Evolutionary conservation across 305 asterid species (phyloP).

Genomic region (Nicotiana rustica): DNA sequence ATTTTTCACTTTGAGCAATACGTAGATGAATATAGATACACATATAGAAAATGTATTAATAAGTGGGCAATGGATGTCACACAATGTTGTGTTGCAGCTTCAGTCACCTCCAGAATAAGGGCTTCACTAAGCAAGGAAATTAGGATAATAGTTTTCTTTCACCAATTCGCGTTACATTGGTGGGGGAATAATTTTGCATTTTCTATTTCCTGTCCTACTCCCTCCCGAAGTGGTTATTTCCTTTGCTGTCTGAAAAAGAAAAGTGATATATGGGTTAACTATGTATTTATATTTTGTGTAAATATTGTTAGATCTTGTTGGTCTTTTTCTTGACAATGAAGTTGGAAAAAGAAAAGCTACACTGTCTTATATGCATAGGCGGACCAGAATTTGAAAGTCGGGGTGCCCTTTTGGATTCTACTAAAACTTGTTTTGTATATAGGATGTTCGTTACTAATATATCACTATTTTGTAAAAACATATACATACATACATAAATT

Average conservation of each 20-base stretch:
- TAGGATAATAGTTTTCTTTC: neutral
- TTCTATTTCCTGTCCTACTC: neutral
- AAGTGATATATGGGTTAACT: neutral
- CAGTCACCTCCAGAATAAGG: conserved; percentile 23
- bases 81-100: neutral
- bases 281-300: neutral
- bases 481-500: no score
- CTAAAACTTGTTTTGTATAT: no score
- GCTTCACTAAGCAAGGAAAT: conserved; percentile 2
- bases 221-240: neutral
- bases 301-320: neutral
- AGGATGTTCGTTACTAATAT: no score
- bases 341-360: neutral
- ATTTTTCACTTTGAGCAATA: conserved; percentile 31
- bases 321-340: neutral
- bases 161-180: neutral
- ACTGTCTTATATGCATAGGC: neutral
- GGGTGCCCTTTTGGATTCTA: no score
- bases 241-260: neutral
- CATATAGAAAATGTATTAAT: conserved; percentile 26
- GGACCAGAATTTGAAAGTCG: no score
- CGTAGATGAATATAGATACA: neutral
- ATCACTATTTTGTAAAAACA: no score
- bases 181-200: no score
- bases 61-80: conserved; percentile 34